These are phyloP conservation scores for Pythium biforme DNA, from an alignment of 352 stramenopile genomes.

Conservation along the genomic window DNA sequence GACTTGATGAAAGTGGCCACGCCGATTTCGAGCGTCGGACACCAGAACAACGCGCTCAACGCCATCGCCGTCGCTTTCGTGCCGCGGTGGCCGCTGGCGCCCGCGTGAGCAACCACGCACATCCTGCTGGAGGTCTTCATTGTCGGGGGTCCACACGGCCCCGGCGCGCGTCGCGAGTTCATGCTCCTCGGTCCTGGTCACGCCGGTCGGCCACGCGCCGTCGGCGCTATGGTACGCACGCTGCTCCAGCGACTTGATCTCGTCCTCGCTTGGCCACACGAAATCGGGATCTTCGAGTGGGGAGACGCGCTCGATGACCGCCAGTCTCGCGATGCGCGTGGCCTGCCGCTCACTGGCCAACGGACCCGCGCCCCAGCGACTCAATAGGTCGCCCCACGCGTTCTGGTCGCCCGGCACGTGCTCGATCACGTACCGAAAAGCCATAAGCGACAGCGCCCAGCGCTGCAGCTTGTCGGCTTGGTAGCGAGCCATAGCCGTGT, in stretches of 20 bases:
- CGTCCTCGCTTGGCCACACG: conserved; percentile 5
- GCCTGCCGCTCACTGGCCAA: not conserved
- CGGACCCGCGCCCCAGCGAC: conserved; percentile 19
- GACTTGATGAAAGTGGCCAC: conserved; percentile 17
- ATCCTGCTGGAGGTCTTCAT: conserved; percentile 23
- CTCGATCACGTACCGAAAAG: conserved; percentile 28
- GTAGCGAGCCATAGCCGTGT: conserved; percentile 13
- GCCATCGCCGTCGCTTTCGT: conserved; percentile 10
- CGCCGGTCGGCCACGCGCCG: not conserved
- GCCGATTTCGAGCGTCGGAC: conserved; percentile 7
- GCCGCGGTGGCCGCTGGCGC: conserved; percentile 25
- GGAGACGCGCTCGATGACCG: conserved; percentile 11
- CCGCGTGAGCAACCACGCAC: conserved; percentile 32
- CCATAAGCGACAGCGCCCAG: conserved; percentile 26
- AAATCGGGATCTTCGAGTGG: conserved; percentile 16
- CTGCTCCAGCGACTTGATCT: conserved; percentile 2
- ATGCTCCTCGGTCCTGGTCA: conserved; percentile 1
- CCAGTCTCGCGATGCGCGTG: not conserved
- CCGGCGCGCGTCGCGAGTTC: not conserved
- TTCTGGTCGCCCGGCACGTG: conserved; percentile 28
- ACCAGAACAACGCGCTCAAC: conserved; percentile 20
- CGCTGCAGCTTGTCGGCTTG: conserved; percentile 33
- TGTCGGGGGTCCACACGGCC: conserved; percentile 25
- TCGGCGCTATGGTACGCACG: not conserved
- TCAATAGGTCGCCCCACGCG: conserved; percentile 29